Percentiles rank a stretch among this genome's conserved stretches.
These are phyloP conservation scores for Aaosphaeria arxii DNA, from an alignment of 2,329 filamentous ascomycete genomes.

Conservation along the genomic window DNA sequence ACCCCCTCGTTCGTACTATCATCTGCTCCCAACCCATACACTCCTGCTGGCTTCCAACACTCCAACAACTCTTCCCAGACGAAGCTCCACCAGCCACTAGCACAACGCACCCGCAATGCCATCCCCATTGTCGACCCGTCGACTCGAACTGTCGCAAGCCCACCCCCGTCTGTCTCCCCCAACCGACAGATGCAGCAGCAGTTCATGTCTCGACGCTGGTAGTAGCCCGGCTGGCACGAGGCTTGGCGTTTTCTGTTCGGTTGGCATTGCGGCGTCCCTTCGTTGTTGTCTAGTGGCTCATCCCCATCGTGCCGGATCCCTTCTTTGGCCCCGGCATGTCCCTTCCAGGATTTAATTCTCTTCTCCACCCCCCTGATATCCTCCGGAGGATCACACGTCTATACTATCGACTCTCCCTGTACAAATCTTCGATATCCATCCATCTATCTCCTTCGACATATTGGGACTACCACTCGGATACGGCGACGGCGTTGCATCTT, in stretches of 20 bases:
- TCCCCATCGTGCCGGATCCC: slow-evolving; percentile 13
- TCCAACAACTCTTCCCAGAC: slow-evolving; percentile 54
- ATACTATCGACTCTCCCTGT: slow-evolving; percentile 41
- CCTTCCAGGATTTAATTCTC: slow-evolving; percentile 29
- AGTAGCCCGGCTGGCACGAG: slow-evolving; percentile 34
- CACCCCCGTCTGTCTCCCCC: slow-evolving; percentile 70
- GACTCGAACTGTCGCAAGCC: slow-evolving; percentile 87
- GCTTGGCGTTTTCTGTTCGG: slow-evolving; percentile 26
- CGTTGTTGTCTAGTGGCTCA: slow-evolving; percentile 40
- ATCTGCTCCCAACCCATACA: slow-evolving; percentile 52
- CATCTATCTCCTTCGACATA: slow-evolving; percentile 30
- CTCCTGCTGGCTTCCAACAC: slow-evolving; percentile 61
- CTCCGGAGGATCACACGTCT: slow-evolving; percentile 38
- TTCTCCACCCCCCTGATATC: slow-evolving; percentile 31
- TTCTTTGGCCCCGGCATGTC: slow-evolving; percentile 5
- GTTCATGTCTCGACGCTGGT: slow-evolving; percentile 46
- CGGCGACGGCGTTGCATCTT: slow-evolving; percentile 41
- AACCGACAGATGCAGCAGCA: slow-evolving; percentile 60
- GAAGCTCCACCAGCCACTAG: slow-evolving; percentile 88
- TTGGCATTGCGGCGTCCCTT: slow-evolving; percentile 33
- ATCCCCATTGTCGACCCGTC: slow-evolving; percentile 97
- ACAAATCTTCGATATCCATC: slow-evolving; percentile 39
- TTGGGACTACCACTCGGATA: slow-evolving; percentile 39
- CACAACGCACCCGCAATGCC: slow-evolving; percentile 86
- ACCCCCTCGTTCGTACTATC: slow-evolving; percentile 74